These are phyloP conservation scores for Geotrichum restrictum DNA, from an alignment of 1,139 yeast species.

Conservation along the genomic window DNA sequence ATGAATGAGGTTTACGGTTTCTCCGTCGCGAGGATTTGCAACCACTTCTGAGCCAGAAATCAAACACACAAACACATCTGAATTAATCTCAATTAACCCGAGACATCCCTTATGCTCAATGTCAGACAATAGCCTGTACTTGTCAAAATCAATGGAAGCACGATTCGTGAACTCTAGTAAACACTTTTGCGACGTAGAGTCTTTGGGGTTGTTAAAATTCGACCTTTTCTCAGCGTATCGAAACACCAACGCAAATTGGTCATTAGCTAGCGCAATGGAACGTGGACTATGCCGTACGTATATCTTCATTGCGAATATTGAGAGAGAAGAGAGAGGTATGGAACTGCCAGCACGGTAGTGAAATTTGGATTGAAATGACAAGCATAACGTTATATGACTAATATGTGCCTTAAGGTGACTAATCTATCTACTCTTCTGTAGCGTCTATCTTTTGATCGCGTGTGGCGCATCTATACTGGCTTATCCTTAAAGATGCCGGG, in stretches of 20 bases:
- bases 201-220: conserved; percentile 5
- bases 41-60: conserved; percentile 72
- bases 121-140: conserved; percentile 44
- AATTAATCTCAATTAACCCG: conserved; percentile 70
- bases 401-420: neutral
- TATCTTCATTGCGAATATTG: conserved; percentile 33
- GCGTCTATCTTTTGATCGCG: neutral
- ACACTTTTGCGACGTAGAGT: conserved; percentile 29
- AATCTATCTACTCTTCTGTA: neutral
- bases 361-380: neutral
- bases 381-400: neutral
- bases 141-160: conserved; percentile 31
- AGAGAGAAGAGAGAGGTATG: neutral
- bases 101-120: conserved; percentile 73
- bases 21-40: conserved; percentile 79
- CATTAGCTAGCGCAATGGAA: conserved; percentile 38
- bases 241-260: conserved; percentile 35
- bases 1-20: conserved; percentile 72
- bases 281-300: conserved; percentile 37
- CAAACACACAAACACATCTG: conserved; percentile 68
- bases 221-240: conserved; percentile 32
- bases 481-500: conserved; percentile 11
- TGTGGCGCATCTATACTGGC: too few relatives aligned
- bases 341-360: conserved; percentile 9
- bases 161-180: conserved; percentile 42